A percentile compares a stretch with the other conserved stretches of the same genome.
phyloP scores from a whole-genome alignment of 495 filamentous ascomycete species.

The Hyaloscypha variabilis region DNA sequence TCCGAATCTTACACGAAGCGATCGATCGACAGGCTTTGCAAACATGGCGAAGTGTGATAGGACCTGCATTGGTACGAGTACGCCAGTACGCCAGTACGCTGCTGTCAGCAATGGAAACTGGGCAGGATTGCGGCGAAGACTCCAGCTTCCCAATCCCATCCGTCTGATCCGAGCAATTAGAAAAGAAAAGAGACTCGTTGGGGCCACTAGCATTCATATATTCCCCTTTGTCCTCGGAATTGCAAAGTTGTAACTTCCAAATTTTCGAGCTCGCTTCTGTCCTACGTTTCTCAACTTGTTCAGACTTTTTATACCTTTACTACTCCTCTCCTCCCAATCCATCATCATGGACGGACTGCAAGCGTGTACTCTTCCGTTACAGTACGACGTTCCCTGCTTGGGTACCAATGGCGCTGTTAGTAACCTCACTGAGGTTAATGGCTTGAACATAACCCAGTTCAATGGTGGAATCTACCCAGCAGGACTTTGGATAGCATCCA shows the following conservation, averaged over 20 bases:
- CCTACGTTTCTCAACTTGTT: neutral
- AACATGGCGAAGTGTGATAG: neutral
- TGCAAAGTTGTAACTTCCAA: neutral
- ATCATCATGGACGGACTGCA: neutral
- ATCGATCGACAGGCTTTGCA: neutral
- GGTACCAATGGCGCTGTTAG: neutral
- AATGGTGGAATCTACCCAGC: neutral
- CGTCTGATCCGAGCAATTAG: neutral
- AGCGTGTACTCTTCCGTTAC: neutral
- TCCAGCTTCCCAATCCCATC: neutral
- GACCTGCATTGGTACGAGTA: neutral
- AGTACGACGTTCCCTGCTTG: neutral
- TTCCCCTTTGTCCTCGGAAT: neutral
- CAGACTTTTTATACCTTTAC: neutral
- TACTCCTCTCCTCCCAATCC: neutral
- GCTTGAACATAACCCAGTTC: neutral
- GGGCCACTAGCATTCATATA: neutral
- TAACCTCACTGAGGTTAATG: neutral
- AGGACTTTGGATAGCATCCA: conserved; percentile 19
- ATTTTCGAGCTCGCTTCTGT: no score
- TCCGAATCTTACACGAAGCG: neutral
- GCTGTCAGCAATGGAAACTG: no score
- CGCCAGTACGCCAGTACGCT: neutral
- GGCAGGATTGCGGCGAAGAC: neutral
- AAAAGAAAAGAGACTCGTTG: no score